Percentiles rank a stretch among this genome's conserved stretches.
Evolutionary conservation across 2,329 filamentous ascomycete genomes (phyloP).

Genomic region (Phaeoacremonium minimum): DNA sequence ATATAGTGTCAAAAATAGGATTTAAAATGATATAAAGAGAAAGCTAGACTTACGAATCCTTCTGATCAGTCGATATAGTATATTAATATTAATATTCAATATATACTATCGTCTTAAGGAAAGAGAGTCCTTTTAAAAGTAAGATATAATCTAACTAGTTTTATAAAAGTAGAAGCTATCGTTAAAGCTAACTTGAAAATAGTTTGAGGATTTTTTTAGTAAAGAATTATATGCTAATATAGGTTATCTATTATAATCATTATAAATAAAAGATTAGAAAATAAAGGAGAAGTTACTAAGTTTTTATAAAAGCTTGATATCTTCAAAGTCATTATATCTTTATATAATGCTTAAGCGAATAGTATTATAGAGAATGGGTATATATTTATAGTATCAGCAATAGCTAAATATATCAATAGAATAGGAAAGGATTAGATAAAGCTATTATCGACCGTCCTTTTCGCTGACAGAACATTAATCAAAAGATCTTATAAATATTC

Average conservation of each 20-base stretch:
- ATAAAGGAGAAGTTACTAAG: not conserved
- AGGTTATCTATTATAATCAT: not conserved
- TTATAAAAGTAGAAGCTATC: not conserved
- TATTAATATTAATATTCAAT: not conserved
- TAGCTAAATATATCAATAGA: not conserved
- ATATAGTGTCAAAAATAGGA: not conserved
- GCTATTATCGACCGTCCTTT: too few relatives aligned
- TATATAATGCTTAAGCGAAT: not conserved
- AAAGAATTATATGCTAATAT: not conserved
- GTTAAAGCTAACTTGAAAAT: not conserved
- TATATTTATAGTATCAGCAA: not conserved
- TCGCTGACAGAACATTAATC: too few relatives aligned
- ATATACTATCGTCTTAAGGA: not conserved
- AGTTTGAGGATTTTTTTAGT: not conserved
- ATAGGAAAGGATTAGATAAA: too few relatives aligned
- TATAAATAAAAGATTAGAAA: not conserved
- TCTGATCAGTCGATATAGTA: not conserved
- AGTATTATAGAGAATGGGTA: not conserved
- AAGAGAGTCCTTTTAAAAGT: not conserved
- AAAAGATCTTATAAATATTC: too few relatives aligned
- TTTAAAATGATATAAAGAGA: too few relatives aligned
- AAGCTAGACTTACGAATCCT: too few relatives aligned
- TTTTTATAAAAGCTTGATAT: not conserved
- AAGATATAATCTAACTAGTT: not conserved
- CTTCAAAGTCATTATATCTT: too few relatives aligned